These are phyloP conservation scores for Samsoniella hepiali DNA, from an alignment of 2,329 filamentous ascomycete species.

Conservation along the genomic window DNA sequence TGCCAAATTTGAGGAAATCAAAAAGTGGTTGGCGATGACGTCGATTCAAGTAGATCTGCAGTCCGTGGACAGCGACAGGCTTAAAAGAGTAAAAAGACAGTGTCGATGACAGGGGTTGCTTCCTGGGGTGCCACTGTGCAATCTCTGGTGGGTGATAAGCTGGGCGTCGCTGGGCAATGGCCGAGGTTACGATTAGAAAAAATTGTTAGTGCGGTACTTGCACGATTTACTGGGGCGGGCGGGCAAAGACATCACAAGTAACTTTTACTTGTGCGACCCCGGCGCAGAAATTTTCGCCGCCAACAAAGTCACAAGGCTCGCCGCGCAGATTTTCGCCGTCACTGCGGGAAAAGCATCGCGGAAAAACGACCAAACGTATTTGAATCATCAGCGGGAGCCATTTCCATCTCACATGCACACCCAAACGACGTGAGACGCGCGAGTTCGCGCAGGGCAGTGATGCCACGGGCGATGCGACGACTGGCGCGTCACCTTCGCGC, in stretches of 20 bases:
- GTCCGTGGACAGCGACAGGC: neutral
- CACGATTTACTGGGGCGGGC: neutral
- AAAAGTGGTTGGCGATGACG: neutral
- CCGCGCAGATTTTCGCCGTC: neutral
- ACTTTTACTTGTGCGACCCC: slow-evolving; percentile 29
- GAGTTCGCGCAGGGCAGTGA: slow-evolving; percentile 6
- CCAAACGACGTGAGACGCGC: slow-evolving; percentile 7
- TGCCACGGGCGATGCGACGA: slow-evolving; percentile 6
- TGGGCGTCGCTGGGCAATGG: neutral
- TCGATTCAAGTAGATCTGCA: neutral
- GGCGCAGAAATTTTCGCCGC: slow-evolving; percentile 32
- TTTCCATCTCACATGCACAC: neutral
- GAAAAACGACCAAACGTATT: neutral
- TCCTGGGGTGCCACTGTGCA: neutral
- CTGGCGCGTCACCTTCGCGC: slow-evolving; percentile 15
- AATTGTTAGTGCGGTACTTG: slow-evolving; percentile 41
- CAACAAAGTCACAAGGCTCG: neutral
- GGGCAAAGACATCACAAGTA: slow-evolving; percentile 2
- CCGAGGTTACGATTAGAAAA: slow-evolving; percentile 17
- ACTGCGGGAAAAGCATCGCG: neutral
- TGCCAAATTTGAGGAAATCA: neutral
- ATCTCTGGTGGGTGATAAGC: neutral
- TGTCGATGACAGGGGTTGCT: neutral
- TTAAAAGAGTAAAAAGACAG: neutral
- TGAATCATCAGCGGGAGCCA: neutral